Base-by-base conservation (phyloP, 257 asterid genomes). In the Anisodus tanguticus region DNA sequence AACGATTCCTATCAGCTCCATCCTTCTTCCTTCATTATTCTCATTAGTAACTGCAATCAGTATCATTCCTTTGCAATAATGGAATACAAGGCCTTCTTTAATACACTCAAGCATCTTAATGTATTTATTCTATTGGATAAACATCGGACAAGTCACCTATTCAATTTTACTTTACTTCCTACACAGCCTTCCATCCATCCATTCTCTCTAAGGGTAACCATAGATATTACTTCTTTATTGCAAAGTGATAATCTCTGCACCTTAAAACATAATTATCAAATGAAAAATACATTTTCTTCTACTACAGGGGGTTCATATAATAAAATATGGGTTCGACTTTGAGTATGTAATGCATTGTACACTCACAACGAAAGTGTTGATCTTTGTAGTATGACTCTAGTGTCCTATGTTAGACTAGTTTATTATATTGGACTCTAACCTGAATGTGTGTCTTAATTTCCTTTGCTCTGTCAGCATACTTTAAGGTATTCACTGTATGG, bases 391-490 rank as follows among this genome's bases (percentile, higher is more conserved):
- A 13, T 3, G 49, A 77, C 45, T 77, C 31, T 77, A 12, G 47
- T 7, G 64, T 51, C 49, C 64, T 53, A 26, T 26, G 81, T 77
- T 16, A 53, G 26, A 26, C 82, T 77, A 77, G 26, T 53, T 4
- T 15, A 77, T 53, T n/a, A n/a, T 57, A 12, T 49, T 39, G 54
- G 70, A 74, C 49, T 80, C 89, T 91, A 87, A 95, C 99, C 98
- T 93, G 99, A 86, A 95, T 93, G 86, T 93, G 99, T 35, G 99
- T 95, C 91, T 90, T 93, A 82, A 95, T 95, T 88, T 95, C 98
- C 91, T 95, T 95, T 63, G 99, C 99, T 70, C 98, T 91, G 89
- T 92, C 95, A 83, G 99, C 98, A 87, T 95, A 95, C 89, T 95
- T 95, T 91, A 95, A 85, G 47, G 99, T 94, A 85, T 95, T 95